These are phyloP conservation scores for Macrolepiota fuliginosa DNA, from an alignment of 768 basidiomycete genomes.

Conservation along the genomic window DNA sequence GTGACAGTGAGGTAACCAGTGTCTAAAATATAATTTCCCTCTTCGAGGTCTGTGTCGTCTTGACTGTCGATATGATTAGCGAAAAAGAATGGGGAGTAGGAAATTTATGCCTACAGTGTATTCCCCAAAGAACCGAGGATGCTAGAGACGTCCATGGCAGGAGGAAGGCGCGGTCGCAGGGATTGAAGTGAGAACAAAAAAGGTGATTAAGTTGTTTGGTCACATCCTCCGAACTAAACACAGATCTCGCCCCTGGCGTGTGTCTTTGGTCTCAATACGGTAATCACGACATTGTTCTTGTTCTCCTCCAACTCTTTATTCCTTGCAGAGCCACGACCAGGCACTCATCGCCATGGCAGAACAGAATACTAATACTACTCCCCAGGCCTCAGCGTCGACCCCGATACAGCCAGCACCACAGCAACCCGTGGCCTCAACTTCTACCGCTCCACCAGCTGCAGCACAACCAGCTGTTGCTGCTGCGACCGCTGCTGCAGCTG, in stretches of 20 bases:
- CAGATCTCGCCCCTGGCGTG: background rate
- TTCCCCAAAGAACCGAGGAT: conserved; percentile 73
- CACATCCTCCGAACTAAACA: conserved; percentile 13
- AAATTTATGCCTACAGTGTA: conserved; percentile 47
- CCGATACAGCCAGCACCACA: background rate
- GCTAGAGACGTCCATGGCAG: conserved; percentile 75
- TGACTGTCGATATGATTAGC: conserved; percentile 48
- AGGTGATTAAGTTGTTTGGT: conserved; percentile 21
- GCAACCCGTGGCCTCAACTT: conserved; percentile 6
- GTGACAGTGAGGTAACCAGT: conserved; percentile 80
- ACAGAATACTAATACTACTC: background rate
- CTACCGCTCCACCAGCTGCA: background rate
- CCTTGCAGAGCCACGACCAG: background rate
- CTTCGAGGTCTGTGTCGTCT: conserved; percentile 75
- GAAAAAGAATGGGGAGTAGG: background rate
- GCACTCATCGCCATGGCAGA: conserved; percentile 10
- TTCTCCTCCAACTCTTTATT: background rate
- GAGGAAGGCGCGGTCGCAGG: conserved; percentile 7
- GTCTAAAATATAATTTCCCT: conserved; percentile 44
- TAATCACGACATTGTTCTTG: background rate
- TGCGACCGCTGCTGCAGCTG: background rate
- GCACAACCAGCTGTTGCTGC: background rate
- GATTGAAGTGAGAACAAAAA: conserved; percentile 15
- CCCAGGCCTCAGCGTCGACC: background rate
- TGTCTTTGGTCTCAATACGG: background rate